These are phyloP conservation scores for Sporothrix pallida DNA, from an alignment of 2,329 filamentous ascomycete species.

Conservation along the genomic window DNA sequence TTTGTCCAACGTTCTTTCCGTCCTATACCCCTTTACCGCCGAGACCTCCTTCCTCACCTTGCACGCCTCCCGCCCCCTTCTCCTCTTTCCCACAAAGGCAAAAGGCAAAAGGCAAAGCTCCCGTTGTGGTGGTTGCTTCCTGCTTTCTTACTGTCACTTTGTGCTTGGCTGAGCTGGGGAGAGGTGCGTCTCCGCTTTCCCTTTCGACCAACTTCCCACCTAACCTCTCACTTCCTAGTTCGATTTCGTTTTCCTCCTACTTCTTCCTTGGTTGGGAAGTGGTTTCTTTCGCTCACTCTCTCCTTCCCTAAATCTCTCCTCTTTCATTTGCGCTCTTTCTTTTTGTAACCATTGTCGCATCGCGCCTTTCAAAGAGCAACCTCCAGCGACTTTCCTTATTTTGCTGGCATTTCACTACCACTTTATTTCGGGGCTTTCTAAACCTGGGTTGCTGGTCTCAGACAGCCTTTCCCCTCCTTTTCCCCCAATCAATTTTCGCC, in stretches of 20 bases:
- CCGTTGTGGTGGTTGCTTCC: not conserved
- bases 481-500: slow-evolving; percentile 22
- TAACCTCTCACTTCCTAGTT: slow-evolving; percentile 27
- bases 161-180: not conserved
- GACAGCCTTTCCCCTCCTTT: not conserved
- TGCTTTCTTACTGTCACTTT: not conserved
- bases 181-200: slow-evolving; percentile 22
- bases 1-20: not conserved
- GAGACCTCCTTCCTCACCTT: not conserved
- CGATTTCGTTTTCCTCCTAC: slow-evolving; percentile 18
- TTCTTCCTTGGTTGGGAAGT: slow-evolving; percentile 15
- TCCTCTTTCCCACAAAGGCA: too few relatives aligned
- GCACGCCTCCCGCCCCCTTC: not conserved
- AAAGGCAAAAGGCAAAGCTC: too few relatives aligned
- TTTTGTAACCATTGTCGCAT: not conserved
- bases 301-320: not conserved
- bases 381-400: not conserved
- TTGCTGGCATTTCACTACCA: not conserved
- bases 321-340: slow-evolving; percentile 1
- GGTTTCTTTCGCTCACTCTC: not conserved
- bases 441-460: too few relatives aligned
- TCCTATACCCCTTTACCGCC: not conserved
- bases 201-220: not conserved
- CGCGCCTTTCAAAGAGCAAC: not conserved
- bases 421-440: not conserved